Evolutionary conservation across 1,284 basidiomycete genomes (phyloP), one percentile per base, ranked within the genome.

Genomic region (Apiotrichum gamsii): DNA sequence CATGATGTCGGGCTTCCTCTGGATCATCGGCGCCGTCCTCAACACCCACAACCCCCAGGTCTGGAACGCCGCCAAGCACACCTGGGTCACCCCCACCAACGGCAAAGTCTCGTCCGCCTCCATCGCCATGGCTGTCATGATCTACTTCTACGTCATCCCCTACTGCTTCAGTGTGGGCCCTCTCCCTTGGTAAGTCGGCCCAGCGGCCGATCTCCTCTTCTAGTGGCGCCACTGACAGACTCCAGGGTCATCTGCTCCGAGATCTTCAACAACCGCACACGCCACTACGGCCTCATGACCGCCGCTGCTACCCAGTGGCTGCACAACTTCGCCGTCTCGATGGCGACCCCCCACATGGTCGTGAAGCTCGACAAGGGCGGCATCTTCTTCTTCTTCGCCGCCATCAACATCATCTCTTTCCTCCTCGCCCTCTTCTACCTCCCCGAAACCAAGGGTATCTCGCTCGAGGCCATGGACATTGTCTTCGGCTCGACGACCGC

Each of bases 201-300:
- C n/a, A n/a, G n/a, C n/a, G n/a, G n/a, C n/a, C n/a, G n/a, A n/a
- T n/a, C n/a, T n/a, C n/a, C n/a, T n/a, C n/a, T n/a, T n/a, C n/a
- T n/a, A n/a, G n/a, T n/a, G n/a, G n/a, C n/a, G n/a, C n/a, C n/a
- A n/a, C n/a, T n/a, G n/a, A n/a, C n/a, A n/a, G n/a, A n/a, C n/a
- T n/a, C n/a, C n/a, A n/a, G n/a, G 62, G 60, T 65, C 46, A 61
- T 63, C 49, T 68, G 67, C 53, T 75, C 84, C 13, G 87, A 89
- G 67, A 87, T 89, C 63, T 89, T 89, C 78, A 84, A 83, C 23
- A 89, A 85, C 31, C 74, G 84, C 36, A 87, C 85, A 10, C 76
- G 86, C 47, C 83, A 86, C 61, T 86, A 83, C 59, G 87, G 87
- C 39, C 74, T 88, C 35, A 80, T 83, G 1, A 72, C 80, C 2